Conservation (phyloP, 2,329 filamentous ascomycete species). For the Periconia sp. region DNA sequence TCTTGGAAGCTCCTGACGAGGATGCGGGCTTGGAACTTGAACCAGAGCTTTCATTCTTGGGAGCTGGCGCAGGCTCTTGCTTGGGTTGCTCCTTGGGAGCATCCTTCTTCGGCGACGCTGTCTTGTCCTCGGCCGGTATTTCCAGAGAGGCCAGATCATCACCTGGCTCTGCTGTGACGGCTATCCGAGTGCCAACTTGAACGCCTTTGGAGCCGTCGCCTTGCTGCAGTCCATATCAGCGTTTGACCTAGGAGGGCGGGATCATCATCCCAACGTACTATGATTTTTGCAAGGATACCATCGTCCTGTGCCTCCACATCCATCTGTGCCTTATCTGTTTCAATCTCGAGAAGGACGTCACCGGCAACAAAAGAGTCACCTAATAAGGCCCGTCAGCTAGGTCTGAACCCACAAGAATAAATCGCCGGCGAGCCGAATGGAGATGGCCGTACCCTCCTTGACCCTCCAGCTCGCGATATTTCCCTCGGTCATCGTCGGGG, state of each 20-base stretch:
- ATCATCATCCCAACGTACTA: slow-evolving; percentile 40
- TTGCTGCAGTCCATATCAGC: slow-evolving; percentile 43
- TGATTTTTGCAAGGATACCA: slow-evolving; percentile 82
- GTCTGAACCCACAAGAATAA: background rate
- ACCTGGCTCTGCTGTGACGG: slow-evolving; percentile 76
- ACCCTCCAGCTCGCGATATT: slow-evolving; percentile 84
- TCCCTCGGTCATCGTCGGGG: slow-evolving; percentile 91
- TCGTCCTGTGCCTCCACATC: slow-evolving; percentile 93
- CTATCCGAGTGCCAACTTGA: slow-evolving; percentile 79
- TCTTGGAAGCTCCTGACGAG: slow-evolving; percentile 31
- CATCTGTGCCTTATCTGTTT: slow-evolving; percentile 94
- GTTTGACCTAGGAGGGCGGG: background rate
- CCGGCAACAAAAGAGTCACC: slow-evolving; percentile 77
- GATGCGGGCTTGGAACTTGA: slow-evolving; percentile 19
- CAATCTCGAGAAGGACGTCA: slow-evolving; percentile 87
- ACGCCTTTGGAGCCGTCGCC: slow-evolving; percentile 74
- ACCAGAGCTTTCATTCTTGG: slow-evolving; percentile 33
- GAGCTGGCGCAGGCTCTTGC: slow-evolving; percentile 24
- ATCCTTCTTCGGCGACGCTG: slow-evolving; percentile 42
- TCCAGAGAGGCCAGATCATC: slow-evolving; percentile 76
- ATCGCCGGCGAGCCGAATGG: background rate
- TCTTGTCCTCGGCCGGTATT: slow-evolving; percentile 69
- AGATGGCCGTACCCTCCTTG: slow-evolving; percentile 64
- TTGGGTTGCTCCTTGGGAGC: slow-evolving; percentile 33
- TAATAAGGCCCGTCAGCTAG: slow-evolving; percentile 14